phyloP scores from a whole-genome alignment of 225 moss, liverwort and hornwort species.

The Pseudoscleropodium purum region DNA sequence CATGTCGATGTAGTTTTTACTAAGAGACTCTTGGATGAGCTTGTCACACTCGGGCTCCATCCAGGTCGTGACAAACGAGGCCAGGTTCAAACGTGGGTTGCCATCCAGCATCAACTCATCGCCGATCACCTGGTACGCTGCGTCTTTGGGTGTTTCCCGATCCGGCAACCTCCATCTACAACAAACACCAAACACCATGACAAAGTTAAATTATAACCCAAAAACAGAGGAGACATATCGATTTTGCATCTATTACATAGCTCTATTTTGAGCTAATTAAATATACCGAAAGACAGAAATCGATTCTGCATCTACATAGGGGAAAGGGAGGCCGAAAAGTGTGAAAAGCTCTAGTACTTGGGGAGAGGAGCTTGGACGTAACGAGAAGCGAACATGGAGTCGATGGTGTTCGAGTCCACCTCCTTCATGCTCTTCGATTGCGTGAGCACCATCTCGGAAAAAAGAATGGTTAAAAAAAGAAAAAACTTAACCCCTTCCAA shows the following conservation, averaged over 20 bases:
- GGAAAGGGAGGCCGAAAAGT: neutral
- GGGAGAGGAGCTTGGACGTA: constrained; percentile 29
- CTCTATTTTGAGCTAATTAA: neutral
- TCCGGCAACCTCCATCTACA: constrained; percentile 24
- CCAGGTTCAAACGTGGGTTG: constrained; percentile 45
- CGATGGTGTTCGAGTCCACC: constrained; percentile 1
- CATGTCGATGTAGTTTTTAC: constrained; percentile 59
- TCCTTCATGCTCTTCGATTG: constrained; percentile 17
- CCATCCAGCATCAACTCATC: constrained; percentile 60
- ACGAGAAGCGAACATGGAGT: constrained; percentile 40
- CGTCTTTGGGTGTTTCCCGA: constrained; percentile 29
- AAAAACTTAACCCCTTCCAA: neutral
- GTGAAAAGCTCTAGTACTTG: neutral
- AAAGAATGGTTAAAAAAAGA: neutral
- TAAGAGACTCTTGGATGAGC: constrained; percentile 29
- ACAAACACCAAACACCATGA: neutral
- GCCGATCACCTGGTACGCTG: constrained; percentile 36
- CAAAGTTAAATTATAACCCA: too few relatives aligned
- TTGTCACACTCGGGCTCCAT: constrained; percentile 61
- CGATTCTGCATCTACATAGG: neutral
- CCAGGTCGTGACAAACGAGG: constrained; percentile 52
- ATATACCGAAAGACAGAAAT: neutral
- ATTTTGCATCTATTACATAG: neutral
- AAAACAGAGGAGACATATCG: neutral
- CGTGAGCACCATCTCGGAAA: constrained; percentile 16